Evolutionary conservation across 495 filamentous ascomycete species (phyloP).

Genomic region (Astrocystis sublimbata): DNA sequence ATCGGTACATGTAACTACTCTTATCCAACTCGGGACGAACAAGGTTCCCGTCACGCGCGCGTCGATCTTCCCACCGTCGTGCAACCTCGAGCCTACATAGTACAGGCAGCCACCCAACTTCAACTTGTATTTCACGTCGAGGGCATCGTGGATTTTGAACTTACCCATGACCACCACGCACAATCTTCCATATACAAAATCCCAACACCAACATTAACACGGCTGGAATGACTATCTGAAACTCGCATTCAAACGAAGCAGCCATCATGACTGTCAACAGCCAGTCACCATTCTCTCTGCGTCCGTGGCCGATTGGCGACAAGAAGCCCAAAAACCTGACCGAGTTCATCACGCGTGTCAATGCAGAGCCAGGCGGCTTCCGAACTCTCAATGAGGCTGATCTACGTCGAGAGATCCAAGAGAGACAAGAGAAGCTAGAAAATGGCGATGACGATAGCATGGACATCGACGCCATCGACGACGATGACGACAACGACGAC

Average conservation of each 20-base stretch:
- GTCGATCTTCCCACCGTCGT: not conserved
- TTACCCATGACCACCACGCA: not conserved
- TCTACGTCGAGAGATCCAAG: constrained; percentile 60
- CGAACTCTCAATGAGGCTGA: constrained; percentile 64
- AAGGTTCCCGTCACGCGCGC: no score
- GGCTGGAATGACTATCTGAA: not conserved
- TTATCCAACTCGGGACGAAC: no score
- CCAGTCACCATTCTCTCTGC: constrained; percentile 61
- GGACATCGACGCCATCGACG: constrained; percentile 27
- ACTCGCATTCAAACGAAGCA: not conserved
- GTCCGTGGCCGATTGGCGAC: constrained; percentile 56
- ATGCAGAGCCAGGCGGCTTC: constrained; percentile 72
- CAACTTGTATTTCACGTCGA: no score
- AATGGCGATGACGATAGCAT: constrained; percentile 20
- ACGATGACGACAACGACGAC: not conserved
- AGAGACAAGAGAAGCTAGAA: constrained; percentile 45
- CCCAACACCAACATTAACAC: not conserved
- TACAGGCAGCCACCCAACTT: no score
- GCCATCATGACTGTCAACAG: constrained; percentile 6
- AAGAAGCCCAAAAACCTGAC: constrained; percentile 61
- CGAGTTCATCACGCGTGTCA: constrained; percentile 74
- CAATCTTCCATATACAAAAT: not conserved
- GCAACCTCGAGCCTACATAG: not conserved
- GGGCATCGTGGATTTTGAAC: not conserved
- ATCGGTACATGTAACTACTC: no score